Evolutionary conservation across 768 basidiomycete genomes (phyloP), one percentile per base, ranked within the genome.

Genomic region (Auricularia sp.): DNA sequence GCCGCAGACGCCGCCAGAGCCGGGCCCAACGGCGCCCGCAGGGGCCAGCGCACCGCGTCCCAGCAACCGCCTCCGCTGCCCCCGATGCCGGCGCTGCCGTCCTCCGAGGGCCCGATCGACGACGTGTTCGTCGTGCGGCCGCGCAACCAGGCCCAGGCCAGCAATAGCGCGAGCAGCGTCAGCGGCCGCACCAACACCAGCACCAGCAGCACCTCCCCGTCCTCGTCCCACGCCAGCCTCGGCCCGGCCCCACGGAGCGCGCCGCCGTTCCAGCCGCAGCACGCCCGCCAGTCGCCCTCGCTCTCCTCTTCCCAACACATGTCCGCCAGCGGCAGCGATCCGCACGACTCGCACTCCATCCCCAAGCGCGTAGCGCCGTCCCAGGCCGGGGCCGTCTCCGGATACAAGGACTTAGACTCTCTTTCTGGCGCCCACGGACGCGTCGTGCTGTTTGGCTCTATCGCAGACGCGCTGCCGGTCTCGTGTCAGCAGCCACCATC

Each of bases 151-250:
- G 23, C 23, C 34, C 56, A 59, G 29, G 23, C 53, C 7, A n/a
- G n/a, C 53, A 54, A 21, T 34, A 62, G 14, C 62, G 62, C 65
- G 64, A 67, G 39, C 71, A 65, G 39, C 66, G 62, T 53, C 65
- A 60, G n/a, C 76, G 74, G 53, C 78, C 74, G 42, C 71, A 39
- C 74, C 76, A 10, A 71, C 85, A 18, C 83, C 84, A 2, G 72
- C 86, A 3, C 75, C 82, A 1, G 71, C 72, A 16, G 62, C 84
- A 14, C 68, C 80, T 3, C 86, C 83, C 76, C 80, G 84, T 1
- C 71, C 23, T 33, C 29, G 23, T 59, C 56, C 10, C 56, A n/a
- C 56, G 56, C 56, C 43, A 44, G 53, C 44, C 29, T 54, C 47
- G 47, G 62, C 23, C 47, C 61, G 43, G 42, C 29, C 29, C 29